A percentile compares a stretch with the other conserved stretches of the same genome.
Evolutionary conservation across 225 moss, liverwort and hornwort species (phyloP).

Genomic region (Sphagnum tenellum): DNA sequence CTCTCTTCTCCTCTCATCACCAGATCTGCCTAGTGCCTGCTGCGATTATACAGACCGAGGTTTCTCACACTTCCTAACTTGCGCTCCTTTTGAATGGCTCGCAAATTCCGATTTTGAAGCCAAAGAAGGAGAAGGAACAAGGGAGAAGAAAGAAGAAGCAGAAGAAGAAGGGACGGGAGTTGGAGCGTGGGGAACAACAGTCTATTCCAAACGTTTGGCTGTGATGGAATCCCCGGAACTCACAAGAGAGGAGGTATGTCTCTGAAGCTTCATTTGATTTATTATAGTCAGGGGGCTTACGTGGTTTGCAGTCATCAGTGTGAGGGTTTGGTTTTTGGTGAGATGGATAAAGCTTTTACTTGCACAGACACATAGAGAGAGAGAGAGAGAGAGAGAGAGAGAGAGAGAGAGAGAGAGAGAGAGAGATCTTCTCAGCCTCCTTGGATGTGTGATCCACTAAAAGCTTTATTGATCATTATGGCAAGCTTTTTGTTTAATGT

Average conservation of each 20-base stretch:
- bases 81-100: no score
- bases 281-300: neutral
- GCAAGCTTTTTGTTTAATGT: neutral
- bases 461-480: neutral
- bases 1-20: no score
- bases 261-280: neutral
- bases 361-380: neutral
- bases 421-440: no score
- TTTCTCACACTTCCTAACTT: no score
- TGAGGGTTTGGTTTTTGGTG: neutral
- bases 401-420: neutral
- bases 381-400: no score
- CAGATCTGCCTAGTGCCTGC: no score
- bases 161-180: no score
- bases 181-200: no score
- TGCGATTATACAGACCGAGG: no score
- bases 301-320: neutral
- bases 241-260: slow-evolving; percentile 3
- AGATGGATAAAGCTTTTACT: neutral
- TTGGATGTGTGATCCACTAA: neutral
- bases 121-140: no score
- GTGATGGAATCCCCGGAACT: slow-evolving; percentile 5
- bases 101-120: no score
- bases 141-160: no score
- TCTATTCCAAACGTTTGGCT: neutral